A percentile compares a stretch with the other conserved stretches of the same genome.
phyloP scores from a whole-genome alignment of 2,329 filamentous ascomycete species.

The Fusarium globosum region DNA sequence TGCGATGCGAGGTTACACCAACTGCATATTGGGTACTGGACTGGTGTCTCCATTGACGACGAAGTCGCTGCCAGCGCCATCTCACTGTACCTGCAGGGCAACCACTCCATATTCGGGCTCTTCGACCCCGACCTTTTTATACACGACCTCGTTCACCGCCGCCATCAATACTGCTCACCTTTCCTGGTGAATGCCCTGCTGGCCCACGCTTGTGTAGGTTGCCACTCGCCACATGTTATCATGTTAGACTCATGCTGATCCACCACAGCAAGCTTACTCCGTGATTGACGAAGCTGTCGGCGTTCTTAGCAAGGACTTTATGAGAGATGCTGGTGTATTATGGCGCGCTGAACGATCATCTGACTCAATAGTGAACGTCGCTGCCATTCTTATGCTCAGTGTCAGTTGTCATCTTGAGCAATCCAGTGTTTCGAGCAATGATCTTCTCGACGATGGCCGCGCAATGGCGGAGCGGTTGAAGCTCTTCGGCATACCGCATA shows the following conservation, averaged over 20 bases:
- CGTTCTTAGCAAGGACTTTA: conserved; percentile 17
- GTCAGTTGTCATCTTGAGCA: conserved; percentile 14
- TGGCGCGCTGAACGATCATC: conserved; percentile 31
- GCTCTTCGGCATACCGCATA: conserved; percentile 14
- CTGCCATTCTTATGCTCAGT: conserved; percentile 27
- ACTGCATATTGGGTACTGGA: conserved; percentile 47
- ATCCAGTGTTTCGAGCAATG: conserved; percentile 2
- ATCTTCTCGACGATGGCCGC: conserved; percentile 15
- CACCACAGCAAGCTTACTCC: conserved; percentile 19
- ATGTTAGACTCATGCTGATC: not conserved
- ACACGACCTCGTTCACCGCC: conserved; percentile 44
- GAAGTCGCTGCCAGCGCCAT: conserved; percentile 47
- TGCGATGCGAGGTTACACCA: conserved; percentile 18
- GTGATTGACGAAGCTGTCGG: conserved; percentile 10
- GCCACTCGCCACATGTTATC: not conserved
- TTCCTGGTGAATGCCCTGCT: conserved; percentile 50
- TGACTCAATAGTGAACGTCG: conserved; percentile 25
- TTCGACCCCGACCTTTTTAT: conserved; percentile 51
- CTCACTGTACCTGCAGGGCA: conserved; percentile 48
- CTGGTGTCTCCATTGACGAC: conserved; percentile 44
- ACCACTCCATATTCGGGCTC: conserved; percentile 50
- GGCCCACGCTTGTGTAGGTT: conserved; percentile 48
- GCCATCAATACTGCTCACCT: conserved; percentile 45
- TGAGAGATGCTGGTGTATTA: conserved; percentile 12
- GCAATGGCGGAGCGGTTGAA: conserved; percentile 18